A percentile compares a stretch with the other conserved stretches of the same genome.
phyloP scores from a whole-genome alignment of 495 filamentous ascomycete species.

The Clavariopsis aquatica region DNA sequence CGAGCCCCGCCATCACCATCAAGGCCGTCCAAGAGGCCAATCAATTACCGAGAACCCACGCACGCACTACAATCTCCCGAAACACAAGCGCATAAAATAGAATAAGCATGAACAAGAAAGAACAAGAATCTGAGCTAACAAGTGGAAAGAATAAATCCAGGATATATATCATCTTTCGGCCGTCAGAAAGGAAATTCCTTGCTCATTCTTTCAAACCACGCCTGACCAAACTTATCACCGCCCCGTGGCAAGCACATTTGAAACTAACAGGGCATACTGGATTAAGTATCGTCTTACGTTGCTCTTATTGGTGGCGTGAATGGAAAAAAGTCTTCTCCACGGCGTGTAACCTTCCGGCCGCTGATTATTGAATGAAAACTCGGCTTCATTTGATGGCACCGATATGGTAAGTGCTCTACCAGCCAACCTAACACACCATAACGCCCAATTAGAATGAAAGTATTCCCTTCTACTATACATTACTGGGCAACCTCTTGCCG shows the following conservation, averaged over 20 bases:
- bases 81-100: constrained; percentile 26
- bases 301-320: constrained; percentile 19
- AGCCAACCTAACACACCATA: neutral
- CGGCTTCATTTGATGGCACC: neutral
- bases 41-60: constrained; percentile 7
- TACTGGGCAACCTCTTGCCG: constrained; percentile 14
- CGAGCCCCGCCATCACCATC: constrained; percentile 20
- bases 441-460: constrained; percentile 1
- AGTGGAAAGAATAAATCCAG: neutral
- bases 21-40: constrained; percentile 18
- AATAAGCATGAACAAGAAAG: constrained; percentile 19
- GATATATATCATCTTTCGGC: constrained; percentile 9
- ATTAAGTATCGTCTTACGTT: neutral
- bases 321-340: neutral
- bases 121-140: neutral
- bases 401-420: constrained; percentile 17
- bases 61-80: constrained; percentile 17
- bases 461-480: constrained; percentile 25
- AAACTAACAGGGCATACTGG: neutral
- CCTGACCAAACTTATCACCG: neutral
- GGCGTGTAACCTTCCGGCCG: constrained; percentile 1
- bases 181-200: constrained; percentile 21
- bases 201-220: neutral
- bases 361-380: constrained; percentile 14
- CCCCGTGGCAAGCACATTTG: neutral